These are phyloP conservation scores for Lactarius tabidus DNA, from an alignment of 768 basidiomycete genomes.

Conservation along the genomic window DNA sequence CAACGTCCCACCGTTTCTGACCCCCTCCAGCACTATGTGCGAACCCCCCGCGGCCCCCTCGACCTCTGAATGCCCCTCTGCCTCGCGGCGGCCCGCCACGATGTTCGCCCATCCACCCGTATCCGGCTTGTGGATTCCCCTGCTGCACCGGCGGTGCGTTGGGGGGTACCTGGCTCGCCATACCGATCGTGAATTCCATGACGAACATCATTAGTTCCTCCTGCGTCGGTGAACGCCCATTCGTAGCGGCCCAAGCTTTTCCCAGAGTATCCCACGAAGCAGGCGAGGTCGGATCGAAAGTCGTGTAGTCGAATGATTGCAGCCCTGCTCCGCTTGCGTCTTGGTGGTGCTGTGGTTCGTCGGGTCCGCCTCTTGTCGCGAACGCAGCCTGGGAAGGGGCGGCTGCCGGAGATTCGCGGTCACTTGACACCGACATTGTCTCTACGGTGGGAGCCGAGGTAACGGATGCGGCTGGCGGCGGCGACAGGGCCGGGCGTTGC, in stretches of 20 bases:
- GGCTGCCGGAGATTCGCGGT: conserved; percentile 3
- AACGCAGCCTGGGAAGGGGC: conserved; percentile 1
- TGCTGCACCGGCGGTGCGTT: conserved; percentile 7
- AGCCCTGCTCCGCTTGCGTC: conserved; percentile 36
- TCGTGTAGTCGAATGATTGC: conserved; percentile 62
- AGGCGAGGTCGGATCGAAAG: conserved; percentile 71
- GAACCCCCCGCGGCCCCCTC: conserved; percentile 31
- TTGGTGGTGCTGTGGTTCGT: conserved; percentile 2
- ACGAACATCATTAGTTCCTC: conserved; percentile 77
- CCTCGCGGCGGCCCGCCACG: conserved; percentile 27
- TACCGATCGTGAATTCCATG: conserved; percentile 38
- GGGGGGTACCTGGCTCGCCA: conserved; percentile 3
- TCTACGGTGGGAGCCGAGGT: neutral
- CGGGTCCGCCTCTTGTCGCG: neutral
- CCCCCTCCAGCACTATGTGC: conserved; percentile 44
- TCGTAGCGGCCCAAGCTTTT: conserved; percentile 68
- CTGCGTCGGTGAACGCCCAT: conserved; percentile 65
- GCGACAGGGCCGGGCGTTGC: conserved; percentile 6
- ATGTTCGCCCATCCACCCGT: conserved; percentile 14
- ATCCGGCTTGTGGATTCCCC: conserved; percentile 11
- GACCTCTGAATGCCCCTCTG: conserved; percentile 37
- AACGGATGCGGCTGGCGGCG: conserved; percentile 25
- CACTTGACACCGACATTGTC: neutral
- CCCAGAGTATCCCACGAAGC: conserved; percentile 78
- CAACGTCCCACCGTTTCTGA: conserved; percentile 32